Evolutionary conservation across 2,329 filamentous ascomycete species (phyloP).

Genomic region (Fusarium transvaalense): DNA sequence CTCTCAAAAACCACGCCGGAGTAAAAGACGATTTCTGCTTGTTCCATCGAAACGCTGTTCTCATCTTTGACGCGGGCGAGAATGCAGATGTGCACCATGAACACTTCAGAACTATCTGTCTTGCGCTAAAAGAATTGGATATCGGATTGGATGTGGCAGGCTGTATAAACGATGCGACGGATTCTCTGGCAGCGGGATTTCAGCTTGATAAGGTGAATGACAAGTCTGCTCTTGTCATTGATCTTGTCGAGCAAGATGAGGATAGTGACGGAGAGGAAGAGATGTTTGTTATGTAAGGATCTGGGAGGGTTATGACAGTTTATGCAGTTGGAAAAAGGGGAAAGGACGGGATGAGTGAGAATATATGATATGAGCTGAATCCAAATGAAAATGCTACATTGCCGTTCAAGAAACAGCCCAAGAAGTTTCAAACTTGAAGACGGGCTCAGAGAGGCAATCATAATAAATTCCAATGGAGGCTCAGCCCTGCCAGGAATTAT

Average conservation of each 20-base stretch:
- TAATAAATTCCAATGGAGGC: no score
- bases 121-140: slow-evolving; percentile 21
- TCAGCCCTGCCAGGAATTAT: no score
- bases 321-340: no score
- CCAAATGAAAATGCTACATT: no score
- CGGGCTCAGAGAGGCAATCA: no score
- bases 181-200: slow-evolving; percentile 9
- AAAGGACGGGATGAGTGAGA: no score
- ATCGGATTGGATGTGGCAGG: slow-evolving; percentile 23
- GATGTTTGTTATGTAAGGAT: slow-evolving; percentile 1
- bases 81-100: slow-evolving; percentile 9
- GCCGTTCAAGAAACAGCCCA: no score
- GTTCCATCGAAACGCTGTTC: slow-evolving; percentile 5
- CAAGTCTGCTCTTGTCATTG: slow-evolving; percentile 14
- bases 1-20: neutral
- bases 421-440: no score
- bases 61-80: neutral
- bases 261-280: slow-evolving; percentile 17
- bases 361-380: no score
- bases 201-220: slow-evolving; percentile 21
- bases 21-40: slow-evolving; percentile 7
- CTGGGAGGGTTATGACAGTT: no score
- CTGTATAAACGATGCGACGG: slow-evolving; percentile 14
- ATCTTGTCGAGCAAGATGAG: slow-evolving; percentile 19
- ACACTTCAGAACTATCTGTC: slow-evolving; percentile 20